phyloP scores from a whole-genome alignment of 192 early-diverging fungal species.

The Coemansia javaensis region DNA sequence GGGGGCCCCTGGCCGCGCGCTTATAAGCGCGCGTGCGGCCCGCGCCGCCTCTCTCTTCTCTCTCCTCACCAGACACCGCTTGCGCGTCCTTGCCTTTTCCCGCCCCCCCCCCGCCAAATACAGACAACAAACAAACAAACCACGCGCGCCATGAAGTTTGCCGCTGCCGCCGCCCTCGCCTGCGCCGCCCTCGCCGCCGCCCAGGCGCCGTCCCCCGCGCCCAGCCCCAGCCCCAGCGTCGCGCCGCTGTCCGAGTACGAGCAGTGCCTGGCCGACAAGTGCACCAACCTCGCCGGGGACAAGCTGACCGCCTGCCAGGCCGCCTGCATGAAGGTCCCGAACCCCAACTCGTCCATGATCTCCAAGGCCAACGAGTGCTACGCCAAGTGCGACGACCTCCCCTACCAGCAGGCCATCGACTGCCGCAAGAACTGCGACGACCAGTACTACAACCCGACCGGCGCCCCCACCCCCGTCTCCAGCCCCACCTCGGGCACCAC shows the following conservation, averaged over 20 bases:
- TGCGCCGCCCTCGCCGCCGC: slow-evolving; percentile 21
- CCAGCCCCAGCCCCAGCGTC: too few relatives aligned
- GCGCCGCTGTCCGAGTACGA: slow-evolving; percentile 21
- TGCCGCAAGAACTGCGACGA: slow-evolving; percentile 37
- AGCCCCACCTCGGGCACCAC: slow-evolving; percentile 5
- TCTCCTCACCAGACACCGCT: too few relatives aligned
- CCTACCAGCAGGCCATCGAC: slow-evolving; percentile 23
- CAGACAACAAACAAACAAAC: too few relatives aligned
- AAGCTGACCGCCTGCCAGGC: slow-evolving; percentile 52
- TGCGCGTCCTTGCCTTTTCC: neutral
- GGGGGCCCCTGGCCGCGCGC: too few relatives aligned
- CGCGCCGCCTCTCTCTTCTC: too few relatives aligned
- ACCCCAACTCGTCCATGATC: slow-evolving; percentile 48
- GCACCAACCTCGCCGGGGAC: slow-evolving; percentile 19
- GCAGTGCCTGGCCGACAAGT: slow-evolving; percentile 35
- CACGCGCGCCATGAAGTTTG: slow-evolving; percentile 36
- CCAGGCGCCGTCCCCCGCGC: slow-evolving; percentile 23
- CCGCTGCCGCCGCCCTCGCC: slow-evolving; percentile 22
- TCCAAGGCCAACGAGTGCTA: slow-evolving; percentile 35
- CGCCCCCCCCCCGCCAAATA: neutral
- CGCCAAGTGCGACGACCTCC: slow-evolving; percentile 20
- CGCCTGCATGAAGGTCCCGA: slow-evolving; percentile 32
- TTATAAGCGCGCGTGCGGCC: too few relatives aligned
- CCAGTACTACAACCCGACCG: slow-evolving; percentile 37
- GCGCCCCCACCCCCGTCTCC: neutral